A percentile compares a stretch with the other conserved stretches of the same genome.
phyloP scores from a whole-genome alignment of 306 rosid genomes.

The Dryas drummondii region DNA sequence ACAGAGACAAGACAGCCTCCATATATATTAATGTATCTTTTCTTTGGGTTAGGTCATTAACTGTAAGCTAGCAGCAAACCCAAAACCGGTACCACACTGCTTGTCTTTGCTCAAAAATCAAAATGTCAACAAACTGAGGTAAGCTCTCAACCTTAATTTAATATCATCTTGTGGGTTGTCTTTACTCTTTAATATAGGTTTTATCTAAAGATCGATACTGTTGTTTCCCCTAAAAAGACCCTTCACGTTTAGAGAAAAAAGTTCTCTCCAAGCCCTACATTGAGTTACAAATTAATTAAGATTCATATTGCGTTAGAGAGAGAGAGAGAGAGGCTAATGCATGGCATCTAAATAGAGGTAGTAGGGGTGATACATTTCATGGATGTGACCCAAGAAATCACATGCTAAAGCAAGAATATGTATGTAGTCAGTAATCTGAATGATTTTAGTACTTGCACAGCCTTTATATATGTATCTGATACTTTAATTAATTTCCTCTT shows the following conservation, averaged over 20 bases:
- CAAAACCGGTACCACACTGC: conserved; percentile 8
- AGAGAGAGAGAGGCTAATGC: too few species aligned
- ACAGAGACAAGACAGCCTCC: conserved; percentile 26
- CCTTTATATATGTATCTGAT: conserved; percentile 15
- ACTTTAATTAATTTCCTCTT: not conserved
- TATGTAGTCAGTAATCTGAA: conserved; percentile 1
- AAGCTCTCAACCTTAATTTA: conserved; percentile 20
- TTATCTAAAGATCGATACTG: too few species aligned
- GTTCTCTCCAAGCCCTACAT: too few species aligned
- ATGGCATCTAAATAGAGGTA: not conserved
- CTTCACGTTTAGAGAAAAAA: too few species aligned
- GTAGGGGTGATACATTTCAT: not conserved
- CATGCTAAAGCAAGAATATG: conserved; percentile 12
- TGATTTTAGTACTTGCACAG: conserved; percentile 25
- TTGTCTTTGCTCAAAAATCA: conserved; percentile 22
- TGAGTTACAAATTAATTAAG: too few species aligned
- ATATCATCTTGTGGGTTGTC: not conserved
- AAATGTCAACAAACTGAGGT: conserved; percentile 42
- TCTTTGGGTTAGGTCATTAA: conserved; percentile 22
- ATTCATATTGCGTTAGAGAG: too few species aligned
- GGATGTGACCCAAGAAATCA: conserved; percentile 16
- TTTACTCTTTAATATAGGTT: not conserved
- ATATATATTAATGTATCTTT: conserved; percentile 18
- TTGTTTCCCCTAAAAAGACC: too few species aligned
- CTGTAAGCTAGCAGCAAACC: conserved; percentile 12